Conservation (phyloP, 169 alveolate genomes). For the Plasmodium gallinaceum region DNA sequence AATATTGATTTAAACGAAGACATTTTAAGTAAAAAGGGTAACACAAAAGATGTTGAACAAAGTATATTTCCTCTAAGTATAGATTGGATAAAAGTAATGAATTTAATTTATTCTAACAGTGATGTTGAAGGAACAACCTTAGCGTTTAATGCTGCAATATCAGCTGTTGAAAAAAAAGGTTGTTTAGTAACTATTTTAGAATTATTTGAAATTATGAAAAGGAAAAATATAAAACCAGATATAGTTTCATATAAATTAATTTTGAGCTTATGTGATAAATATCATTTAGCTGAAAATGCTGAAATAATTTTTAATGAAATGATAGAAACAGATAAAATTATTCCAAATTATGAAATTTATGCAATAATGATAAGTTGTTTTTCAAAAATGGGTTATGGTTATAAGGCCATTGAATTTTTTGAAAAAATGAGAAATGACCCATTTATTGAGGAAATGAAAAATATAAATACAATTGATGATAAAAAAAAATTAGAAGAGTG, state of each 20-base stretch:
- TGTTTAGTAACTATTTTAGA: constrained; percentile 51
- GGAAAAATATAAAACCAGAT: constrained; percentile 76
- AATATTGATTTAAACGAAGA: constrained; percentile 10
- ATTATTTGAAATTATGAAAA: constrained; percentile 66
- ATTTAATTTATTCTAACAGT: constrained; percentile 33
- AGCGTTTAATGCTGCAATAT: constrained; percentile 65
- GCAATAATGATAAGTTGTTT: constrained; percentile 73
- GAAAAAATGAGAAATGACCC: constrained; percentile 73
- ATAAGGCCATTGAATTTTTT: constrained; percentile 54
- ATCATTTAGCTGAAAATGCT: constrained; percentile 62
- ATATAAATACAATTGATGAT: neutral
- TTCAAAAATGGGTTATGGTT: constrained; percentile 51
- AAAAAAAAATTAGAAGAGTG: neutral
- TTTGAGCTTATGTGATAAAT: constrained; percentile 52
- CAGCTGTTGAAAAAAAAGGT: constrained; percentile 76
- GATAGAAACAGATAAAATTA: constrained; percentile 62
- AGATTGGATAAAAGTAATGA: constrained; percentile 75
- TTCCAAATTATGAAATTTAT: constrained; percentile 67
- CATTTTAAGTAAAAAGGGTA: constrained; percentile 27
- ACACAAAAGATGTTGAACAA: constrained; percentile 49
- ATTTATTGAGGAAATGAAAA: constrained; percentile 29
- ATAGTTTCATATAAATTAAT: constrained; percentile 53
- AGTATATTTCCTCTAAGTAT: constrained; percentile 58
- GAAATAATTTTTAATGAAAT: constrained; percentile 68
- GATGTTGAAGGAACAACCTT: constrained; percentile 61